Base-by-base conservation (phyloP, 495 filamentous ascomycete genomes). In the Penicillium canariense region DNA sequence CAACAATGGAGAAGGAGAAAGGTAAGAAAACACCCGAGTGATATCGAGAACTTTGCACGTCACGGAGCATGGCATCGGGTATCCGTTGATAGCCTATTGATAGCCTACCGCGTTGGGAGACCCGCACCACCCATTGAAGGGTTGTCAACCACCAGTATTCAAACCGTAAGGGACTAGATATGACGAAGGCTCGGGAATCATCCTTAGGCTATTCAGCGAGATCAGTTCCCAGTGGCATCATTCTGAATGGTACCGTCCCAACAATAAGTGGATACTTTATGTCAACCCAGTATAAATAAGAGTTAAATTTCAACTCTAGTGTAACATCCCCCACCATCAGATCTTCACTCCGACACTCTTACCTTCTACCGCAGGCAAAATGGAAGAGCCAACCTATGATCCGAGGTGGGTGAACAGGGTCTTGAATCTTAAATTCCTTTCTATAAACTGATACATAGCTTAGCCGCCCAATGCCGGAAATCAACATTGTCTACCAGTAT, bases 401-500 rank as follows among this genome's bases (percentile, higher is more conserved):
- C 17, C 54, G 2, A 54, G 46, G 63, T 66, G 44, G 42, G 39
- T 9, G 18, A 1, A 17, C 15, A 23, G n/a, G 5, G 4, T 27
- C 12, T 18, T 17, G 22, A 9, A 2, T 10, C 14, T 27, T 18
- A 18, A 31, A 3, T n/a, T 26, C 32, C 2, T 27, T 9, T 1
- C 11, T 2, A 20, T 4, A 22, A 35, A 22, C 25, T 25, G 12
- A 22, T 12, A 18, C 25, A 38, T 17, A 35, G n/a, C 7, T 0
- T 40, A 70, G 68, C 36, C 58, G 60, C 11, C 72, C 71, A 0
- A 59, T 63, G 58, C 55, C 70, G 17, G 47, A 47, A 7, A 54
- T 70, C 50, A 50, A 58, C 23, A 54, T 73, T 23, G 50, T 53
- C 52, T 68, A 62, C 40, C 59, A 59, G 8, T 69, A 73, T 50